Percentiles rank a stretch among this genome's conserved stretches.
phyloP scores from a whole-genome alignment of 352 stramenopile genomes.

The Phytophthora aleatoria region DNA sequence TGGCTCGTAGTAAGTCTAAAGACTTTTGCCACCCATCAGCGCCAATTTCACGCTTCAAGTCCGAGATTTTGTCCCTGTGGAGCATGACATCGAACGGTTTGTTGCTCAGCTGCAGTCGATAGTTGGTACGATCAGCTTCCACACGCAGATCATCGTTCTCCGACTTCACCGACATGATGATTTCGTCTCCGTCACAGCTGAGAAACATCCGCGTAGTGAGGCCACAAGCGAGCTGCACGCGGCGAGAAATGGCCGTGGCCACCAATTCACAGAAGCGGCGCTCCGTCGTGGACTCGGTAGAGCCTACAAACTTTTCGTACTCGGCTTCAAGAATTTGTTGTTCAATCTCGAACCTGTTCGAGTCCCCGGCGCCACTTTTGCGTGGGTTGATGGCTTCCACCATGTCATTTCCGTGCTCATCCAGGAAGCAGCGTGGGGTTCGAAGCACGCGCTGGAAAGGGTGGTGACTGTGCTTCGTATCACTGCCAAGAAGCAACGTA shows the following conservation, averaged over 20 bases:
- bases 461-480: conserved; percentile 38
- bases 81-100: conserved; percentile 64
- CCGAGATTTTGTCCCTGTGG: conserved; percentile 57
- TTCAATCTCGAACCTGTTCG: conserved; percentile 29
- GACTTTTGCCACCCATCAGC: conserved; percentile 44
- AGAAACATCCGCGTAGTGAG: conserved; percentile 83
- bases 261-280: conserved; percentile 65
- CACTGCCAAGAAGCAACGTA: conserved; percentile 55
- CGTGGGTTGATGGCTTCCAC: conserved; percentile 25
- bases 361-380: conserved; percentile 38
- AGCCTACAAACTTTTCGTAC: conserved; percentile 60
- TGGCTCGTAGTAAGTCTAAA: conserved; percentile 48
- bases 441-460: conserved; percentile 62
- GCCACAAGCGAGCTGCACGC: conserved; percentile 77
- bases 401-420: conserved; percentile 52
- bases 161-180: conserved; percentile 83
- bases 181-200: conserved; percentile 76
- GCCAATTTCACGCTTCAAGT: conserved; percentile 53
- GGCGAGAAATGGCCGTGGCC: conserved; percentile 58
- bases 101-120: conserved; percentile 78
- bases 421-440: conserved; percentile 63
- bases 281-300: conserved; percentile 45
- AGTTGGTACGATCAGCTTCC: conserved; percentile 74
- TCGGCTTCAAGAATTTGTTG: conserved; percentile 47
- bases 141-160: conserved; percentile 78